These are phyloP conservation scores for Bretziella fagacearum DNA, from an alignment of 2,329 filamentous ascomycete genomes.

Conservation along the genomic window DNA sequence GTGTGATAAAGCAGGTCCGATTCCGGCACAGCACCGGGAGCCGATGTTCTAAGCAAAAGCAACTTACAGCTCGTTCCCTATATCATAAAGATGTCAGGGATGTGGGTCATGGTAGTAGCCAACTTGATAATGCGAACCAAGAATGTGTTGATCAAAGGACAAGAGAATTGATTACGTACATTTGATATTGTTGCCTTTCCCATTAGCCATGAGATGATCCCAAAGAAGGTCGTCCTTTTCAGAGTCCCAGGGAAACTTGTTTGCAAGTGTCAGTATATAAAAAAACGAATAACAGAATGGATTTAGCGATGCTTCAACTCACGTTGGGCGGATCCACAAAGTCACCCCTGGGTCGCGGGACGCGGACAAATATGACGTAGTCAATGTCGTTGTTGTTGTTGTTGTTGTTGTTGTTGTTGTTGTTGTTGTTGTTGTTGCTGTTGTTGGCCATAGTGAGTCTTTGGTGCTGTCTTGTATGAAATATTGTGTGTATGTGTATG, in stretches of 20 bases:
- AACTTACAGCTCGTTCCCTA: conserved; percentile 67
- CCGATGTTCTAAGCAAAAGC: too few species aligned
- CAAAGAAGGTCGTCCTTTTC: conserved; percentile 77
- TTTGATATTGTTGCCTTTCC: conserved; percentile 62
- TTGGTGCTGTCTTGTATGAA: neutral
- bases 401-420: neutral
- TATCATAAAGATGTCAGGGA: neutral
- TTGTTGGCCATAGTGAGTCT: neutral
- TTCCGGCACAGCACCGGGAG: too few species aligned
- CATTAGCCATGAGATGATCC: conserved; percentile 70
- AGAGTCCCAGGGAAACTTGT: conserved; percentile 50
- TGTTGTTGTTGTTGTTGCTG: neutral
- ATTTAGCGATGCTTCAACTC: conserved; percentile 21
- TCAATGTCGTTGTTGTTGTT: conserved; percentile 17
- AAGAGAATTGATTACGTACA: conserved; percentile 51
- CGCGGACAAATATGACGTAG: conserved; percentile 66
- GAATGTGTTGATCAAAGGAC: too few species aligned
- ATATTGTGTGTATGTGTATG: neutral
- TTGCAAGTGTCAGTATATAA: neutral
- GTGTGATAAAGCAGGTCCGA: conserved; percentile 17
- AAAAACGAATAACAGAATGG: too few species aligned
- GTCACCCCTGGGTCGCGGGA: conserved; percentile 74
- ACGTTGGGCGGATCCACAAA: conserved; percentile 85
- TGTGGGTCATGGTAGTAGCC: conserved; percentile 17
- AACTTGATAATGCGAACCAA: too few species aligned